These are phyloP conservation scores for Solanum tarijense DNA, from an alignment of 257 asterid genomes.

Conservation along the genomic window DNA sequence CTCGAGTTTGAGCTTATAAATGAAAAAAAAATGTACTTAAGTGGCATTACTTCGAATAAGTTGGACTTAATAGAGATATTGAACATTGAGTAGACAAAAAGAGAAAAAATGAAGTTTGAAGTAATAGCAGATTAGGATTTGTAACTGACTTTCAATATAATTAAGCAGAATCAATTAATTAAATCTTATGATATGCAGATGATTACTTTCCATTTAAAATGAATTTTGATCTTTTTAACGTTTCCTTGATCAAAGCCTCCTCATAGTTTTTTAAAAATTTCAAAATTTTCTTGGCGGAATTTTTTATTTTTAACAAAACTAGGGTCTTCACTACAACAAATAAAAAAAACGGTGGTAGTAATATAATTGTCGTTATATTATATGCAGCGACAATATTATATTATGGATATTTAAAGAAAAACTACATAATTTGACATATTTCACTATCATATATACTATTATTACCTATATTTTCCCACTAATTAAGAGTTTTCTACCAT, in stretches of 20 bases:
- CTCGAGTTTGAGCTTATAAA: not conserved
- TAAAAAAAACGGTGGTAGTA: too few relatives aligned
- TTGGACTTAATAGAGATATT: not conserved
- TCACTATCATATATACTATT: too few relatives aligned
- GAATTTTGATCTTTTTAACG: not conserved
- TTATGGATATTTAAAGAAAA: too few relatives aligned
- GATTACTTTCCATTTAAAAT: not conserved
- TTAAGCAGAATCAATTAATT: not conserved
- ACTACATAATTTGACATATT: too few relatives aligned
- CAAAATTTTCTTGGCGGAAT: not conserved
- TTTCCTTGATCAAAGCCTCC: not conserved
- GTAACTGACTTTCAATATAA: not conserved
- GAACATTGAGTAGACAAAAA: not conserved
- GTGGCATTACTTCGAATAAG: not conserved
- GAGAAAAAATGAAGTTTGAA: not conserved
- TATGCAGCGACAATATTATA: too few relatives aligned
- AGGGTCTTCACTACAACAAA: too few relatives aligned
- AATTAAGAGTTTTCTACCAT: too few relatives aligned
- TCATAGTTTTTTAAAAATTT: not conserved
- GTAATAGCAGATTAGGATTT: not conserved
- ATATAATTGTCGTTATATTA: too few relatives aligned
- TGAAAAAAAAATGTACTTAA: not conserved
- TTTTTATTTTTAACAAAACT: too few relatives aligned
- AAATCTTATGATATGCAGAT: not conserved
- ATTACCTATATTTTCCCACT: too few relatives aligned